Evolutionary conservation across 1,284 basidiomycete species (phyloP), one percentile per base, ranked within the genome.

Genomic region (Pseudomicrostroma phylloplanum): DNA sequence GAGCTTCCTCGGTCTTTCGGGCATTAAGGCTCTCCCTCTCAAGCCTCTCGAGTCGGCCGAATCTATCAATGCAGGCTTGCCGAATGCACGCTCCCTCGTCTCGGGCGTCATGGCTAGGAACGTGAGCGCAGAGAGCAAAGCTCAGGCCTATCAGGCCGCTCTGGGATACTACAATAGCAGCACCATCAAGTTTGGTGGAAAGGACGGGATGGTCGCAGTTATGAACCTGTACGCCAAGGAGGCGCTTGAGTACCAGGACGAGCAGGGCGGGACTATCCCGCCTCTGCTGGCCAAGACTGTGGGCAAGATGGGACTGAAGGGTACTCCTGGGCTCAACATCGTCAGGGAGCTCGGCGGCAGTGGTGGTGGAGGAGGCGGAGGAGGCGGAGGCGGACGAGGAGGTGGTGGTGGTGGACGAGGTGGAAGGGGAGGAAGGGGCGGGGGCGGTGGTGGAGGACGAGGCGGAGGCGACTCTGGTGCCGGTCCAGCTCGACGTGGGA

Each of bases 271-370:
- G 62, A 67, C 62, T 53, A 70, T 73, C 0, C 84, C 86, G 4
- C 80, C 80, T 9, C 66, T 87, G 48, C 76, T 82, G 43, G 80
- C 82, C n/a, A 83, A 80, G 76, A 83, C 84, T 1, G 83, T 85
- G 26, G 85, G 84, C 54, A 86, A 84, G 81, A 86, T 88, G 83
- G 83, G 83, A 2, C 74, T 88, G 71, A 83, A 81, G 69, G 85
- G 84, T 0, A 81, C 83, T 12, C 75, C 69, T 26, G 85, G 84
- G 23, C 63, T 84, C 43, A 82, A 83, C 55, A 59, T 81, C 51
- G 76, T 79, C 3, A 48, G 43, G 43, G 15, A 17, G 43, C 17
- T n/a, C 12, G 21, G 43, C 43, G 6, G 17, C 21, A 21, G 17
- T 48, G 43, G 43, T 48, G 21, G 43, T 17, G 51, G 51, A 11